Percentiles rank a stretch among this genome's conserved stretches.
These are phyloP conservation scores for Vanderwaltozyma polyspora DNA, from an alignment of 805 yeast species.

Conservation along the genomic window DNA sequence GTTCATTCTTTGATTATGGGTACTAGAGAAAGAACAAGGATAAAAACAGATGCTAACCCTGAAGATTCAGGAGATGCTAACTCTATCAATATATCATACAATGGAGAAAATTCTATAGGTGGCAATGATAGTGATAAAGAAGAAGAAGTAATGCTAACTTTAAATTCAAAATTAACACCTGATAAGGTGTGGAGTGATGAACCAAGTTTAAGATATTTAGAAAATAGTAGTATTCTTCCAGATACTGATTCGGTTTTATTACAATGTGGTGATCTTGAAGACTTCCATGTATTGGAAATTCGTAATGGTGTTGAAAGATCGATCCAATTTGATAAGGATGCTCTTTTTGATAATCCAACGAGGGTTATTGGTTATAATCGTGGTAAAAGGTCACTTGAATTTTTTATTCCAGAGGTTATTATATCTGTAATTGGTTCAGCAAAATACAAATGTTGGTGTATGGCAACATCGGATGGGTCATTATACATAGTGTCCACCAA, in stretches of 20 bases:
- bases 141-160: slow-evolving; percentile 21
- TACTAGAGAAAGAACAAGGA: slow-evolving; percentile 30
- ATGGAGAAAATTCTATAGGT: slow-evolving; percentile 33
- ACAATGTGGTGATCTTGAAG: slow-evolving; percentile 24
- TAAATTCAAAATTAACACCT: slow-evolving; percentile 18
- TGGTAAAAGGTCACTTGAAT: slow-evolving; percentile 30
- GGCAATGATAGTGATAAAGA: slow-evolving; percentile 35
- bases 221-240: slow-evolving; percentile 19
- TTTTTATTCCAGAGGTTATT: slow-evolving; percentile 31
- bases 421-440: slow-evolving; percentile 35
- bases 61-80: slow-evolving; percentile 10
- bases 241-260: slow-evolving; percentile 23
- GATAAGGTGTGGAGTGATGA: slow-evolving; percentile 24
- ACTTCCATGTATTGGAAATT: slow-evolving; percentile 22
- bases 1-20: slow-evolving; percentile 56
- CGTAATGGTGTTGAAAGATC: slow-evolving; percentile 28
- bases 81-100: slow-evolving; percentile 12
- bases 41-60: slow-evolving; percentile 12
- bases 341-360: slow-evolving; percentile 30
- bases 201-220: slow-evolving; percentile 20
- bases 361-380: slow-evolving; percentile 28
- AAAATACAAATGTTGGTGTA: slow-evolving; percentile 35
- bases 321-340: slow-evolving; percentile 27
- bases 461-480: slow-evolving; percentile 33
- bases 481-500: slow-evolving; percentile 23